Base-by-base conservation (phyloP, 768 basidiomycete genomes). In the Termitomyces bulborhizus region DNA sequence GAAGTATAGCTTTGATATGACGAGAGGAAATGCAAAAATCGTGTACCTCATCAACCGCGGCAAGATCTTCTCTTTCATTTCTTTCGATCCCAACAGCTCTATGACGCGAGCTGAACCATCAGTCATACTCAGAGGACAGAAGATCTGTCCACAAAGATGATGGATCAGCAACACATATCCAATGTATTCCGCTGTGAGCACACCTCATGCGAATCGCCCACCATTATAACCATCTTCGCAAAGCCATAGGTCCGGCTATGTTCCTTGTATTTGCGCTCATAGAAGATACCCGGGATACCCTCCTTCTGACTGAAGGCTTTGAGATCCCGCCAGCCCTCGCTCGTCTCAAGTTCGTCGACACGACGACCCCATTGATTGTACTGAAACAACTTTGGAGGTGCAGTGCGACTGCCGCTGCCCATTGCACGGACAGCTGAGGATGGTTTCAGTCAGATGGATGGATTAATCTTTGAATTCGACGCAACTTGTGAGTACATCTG, bases 51-150 rank as follows among this genome's bases (percentile, higher is more conserved):
- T 78, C 18, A 90, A 75, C 16, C 81, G 76, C 27, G 85, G 75
- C 3, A 83, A 63, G 1, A 90, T 62, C 18, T 80, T 73, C n/a
- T 71, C 63, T 67, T 82, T 86, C 78, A 86, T 81, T 39, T 75
- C 76, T 0, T 71, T 65, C 0, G 83, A 82, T 2, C 88, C 88
- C 37, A 76, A 57, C 15, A 89, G 70, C 62, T 91, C 88, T 21
- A 91, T 71, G 0, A 88, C 86, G 62, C 88, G 73, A 7, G 89
- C 88, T 37, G 78, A 76, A 0, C 89, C 89, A 65, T 92, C 89
- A 0, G 87, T 86, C 90, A 92, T 91, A 37, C 82, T 82, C 54
- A 88, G 67, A 1, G 90, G 90, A 55, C 88, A 91, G 55, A 84
- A 80, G 8, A 85, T 75, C 83, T 86, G 34, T 11, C 32, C 53